Evolutionary conservation across 2,329 filamentous ascomycete genomes (phyloP).

Genomic region (Verticillium alfalfae): DNA sequence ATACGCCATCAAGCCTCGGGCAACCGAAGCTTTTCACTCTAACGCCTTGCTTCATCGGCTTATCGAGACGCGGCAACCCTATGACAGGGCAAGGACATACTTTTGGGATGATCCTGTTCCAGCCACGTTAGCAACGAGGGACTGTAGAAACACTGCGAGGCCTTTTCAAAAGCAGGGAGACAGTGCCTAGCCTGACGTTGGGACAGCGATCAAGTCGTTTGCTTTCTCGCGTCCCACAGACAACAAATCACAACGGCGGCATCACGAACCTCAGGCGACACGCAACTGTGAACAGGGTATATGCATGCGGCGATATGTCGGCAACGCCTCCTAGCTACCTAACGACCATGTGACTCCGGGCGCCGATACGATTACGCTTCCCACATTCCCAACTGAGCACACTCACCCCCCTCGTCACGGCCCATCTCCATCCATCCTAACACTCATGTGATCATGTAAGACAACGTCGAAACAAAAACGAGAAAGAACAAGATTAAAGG

Average conservation of each 20-base stretch:
- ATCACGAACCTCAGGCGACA: neutral
- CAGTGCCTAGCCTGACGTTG: too few species aligned
- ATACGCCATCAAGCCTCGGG: too few species aligned
- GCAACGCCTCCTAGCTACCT: neutral
- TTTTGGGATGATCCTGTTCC: too few species aligned
- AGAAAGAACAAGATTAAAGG: neutral
- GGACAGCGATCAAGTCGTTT: too few species aligned
- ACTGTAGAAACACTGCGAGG: too few species aligned
- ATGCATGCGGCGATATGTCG: neutral
- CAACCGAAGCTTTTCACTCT: too few species aligned
- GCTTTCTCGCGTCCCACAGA: too few species aligned
- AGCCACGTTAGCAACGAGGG: too few species aligned
- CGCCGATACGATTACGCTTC: neutral
- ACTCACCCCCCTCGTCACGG: neutral
- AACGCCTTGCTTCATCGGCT: too few species aligned
- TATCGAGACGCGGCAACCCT: too few species aligned
- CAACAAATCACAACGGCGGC: neutral
- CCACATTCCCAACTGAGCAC: neutral
- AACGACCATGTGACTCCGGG: neutral
- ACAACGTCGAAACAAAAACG: neutral
- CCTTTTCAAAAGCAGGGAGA: too few species aligned
- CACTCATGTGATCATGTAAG: neutral
- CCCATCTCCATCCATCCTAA: neutral
- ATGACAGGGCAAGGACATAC: too few species aligned
- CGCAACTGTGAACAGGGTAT: neutral